Conservation (phyloP, 805 yeast species). For the Wickerhamiella siamensis region DNA sequence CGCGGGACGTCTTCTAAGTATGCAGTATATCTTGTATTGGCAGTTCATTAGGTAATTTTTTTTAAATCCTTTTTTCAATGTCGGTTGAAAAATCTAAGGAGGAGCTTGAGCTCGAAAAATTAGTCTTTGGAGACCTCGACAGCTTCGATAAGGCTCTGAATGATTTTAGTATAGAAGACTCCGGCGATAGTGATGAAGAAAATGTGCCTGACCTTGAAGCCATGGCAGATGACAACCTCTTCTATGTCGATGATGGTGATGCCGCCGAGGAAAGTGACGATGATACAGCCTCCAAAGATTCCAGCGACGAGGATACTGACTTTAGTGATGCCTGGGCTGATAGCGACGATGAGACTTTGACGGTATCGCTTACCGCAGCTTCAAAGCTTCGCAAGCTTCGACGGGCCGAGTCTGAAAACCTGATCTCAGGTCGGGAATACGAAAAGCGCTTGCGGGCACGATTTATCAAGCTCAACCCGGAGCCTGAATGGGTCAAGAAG, state of each 20-base stretch:
- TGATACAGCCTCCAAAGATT: constrained; percentile 15
- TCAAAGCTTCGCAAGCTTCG: constrained; percentile 63
- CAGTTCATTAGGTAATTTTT: background rate
- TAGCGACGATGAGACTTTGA: constrained; percentile 72
- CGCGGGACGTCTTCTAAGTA: too few relatives aligned
- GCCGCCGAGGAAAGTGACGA: constrained; percentile 20
- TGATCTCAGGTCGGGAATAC: constrained; percentile 46
- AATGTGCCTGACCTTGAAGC: constrained; percentile 23
- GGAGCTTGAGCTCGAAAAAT: constrained; percentile 61
- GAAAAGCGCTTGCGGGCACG: constrained; percentile 55
- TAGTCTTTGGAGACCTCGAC: constrained; percentile 79
- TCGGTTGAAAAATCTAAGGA: constrained; percentile 64
- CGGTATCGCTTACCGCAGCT: constrained; percentile 42
- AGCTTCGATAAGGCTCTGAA: constrained; percentile 56
- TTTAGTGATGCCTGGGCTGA: constrained; percentile 60
- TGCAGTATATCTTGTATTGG: too few relatives aligned
- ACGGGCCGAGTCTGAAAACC: constrained; percentile 37
- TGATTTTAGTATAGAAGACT: constrained; percentile 42
- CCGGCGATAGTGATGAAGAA: constrained; percentile 14
- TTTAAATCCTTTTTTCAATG: constrained; percentile 7
- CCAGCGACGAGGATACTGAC: constrained; percentile 23
- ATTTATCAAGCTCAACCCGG: constrained; percentile 56
- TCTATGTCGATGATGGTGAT: constrained; percentile 30
- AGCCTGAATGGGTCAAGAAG: constrained; percentile 66
- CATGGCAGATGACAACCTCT: constrained; percentile 36